Percentiles rank a stretch among this genome's conserved stretches.
phyloP scores from a whole-genome alignment of 352 stramenopile species.

The Phytophthora hibernalis region DNA sequence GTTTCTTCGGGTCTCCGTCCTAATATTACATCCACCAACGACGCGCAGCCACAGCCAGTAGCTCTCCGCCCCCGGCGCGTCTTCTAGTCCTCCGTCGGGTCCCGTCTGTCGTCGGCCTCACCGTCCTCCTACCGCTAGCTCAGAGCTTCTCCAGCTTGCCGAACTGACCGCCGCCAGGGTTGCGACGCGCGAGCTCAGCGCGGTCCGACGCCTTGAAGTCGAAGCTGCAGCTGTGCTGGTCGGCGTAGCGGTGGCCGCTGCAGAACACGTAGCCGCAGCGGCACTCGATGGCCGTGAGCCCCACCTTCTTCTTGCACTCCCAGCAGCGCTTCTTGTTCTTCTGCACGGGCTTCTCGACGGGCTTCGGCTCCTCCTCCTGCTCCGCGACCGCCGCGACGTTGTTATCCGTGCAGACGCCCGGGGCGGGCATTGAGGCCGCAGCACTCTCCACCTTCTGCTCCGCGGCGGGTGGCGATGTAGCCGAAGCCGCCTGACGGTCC shows the following conservation, averaged over 20 bases:
- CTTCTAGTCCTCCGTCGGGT: no score
- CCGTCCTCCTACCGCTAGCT: constrained; percentile 14
- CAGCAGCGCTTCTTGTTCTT: constrained; percentile 93
- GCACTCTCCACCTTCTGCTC: constrained; percentile 36
- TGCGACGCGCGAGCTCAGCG: constrained; percentile 75
- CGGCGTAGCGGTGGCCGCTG: constrained; percentile 84
- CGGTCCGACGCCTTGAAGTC: constrained; percentile 88
- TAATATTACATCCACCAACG: constrained; percentile 42
- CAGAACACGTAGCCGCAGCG: constrained; percentile 91
- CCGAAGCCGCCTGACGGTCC: constrained; percentile 61
- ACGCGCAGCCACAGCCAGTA: constrained; percentile 13
- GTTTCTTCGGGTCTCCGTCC: constrained; percentile 16
- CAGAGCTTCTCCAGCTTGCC: constrained; percentile 89
- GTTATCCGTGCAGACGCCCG: constrained; percentile 21
- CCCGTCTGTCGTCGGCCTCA: no score
- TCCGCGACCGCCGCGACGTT: constrained; percentile 23
- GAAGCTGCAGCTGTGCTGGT: constrained; percentile 88
- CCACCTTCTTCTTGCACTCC: constrained; percentile 93
- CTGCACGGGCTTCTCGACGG: constrained; percentile 62
- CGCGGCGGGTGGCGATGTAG: neutral
- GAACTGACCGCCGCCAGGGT: constrained; percentile 84
- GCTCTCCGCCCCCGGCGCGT: neutral
- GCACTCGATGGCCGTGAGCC: constrained; percentile 90
- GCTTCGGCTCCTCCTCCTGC: constrained; percentile 19
- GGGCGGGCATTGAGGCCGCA: neutral